Evolutionary conservation across 2,329 filamentous ascomycete species (phyloP), one percentile per base, ranked within the genome.

Genomic region (Pochonia chlamydosporia): DNA sequence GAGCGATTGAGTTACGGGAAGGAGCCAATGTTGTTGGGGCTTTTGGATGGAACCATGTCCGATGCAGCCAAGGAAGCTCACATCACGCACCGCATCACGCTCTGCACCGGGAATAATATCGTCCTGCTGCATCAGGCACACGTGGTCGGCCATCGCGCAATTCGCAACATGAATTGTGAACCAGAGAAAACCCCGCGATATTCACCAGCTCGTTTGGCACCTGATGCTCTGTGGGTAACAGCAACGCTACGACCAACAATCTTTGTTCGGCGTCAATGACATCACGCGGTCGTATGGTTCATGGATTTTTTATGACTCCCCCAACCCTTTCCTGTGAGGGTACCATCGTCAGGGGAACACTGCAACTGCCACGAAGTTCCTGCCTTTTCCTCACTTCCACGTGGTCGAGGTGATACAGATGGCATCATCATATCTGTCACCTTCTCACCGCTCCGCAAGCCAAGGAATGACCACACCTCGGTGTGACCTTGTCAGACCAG

Each of bases 361-460:
- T 6, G 31, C 31, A 10, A 14, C n/a, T 35, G 14, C 31, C 31
- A 35, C 7, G 14, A 35, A 7, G n/a, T 35, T 35, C 31, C 20
- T 16, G 5, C 20, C 14, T 18, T 35, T 8, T 18, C n/a, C 31
- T 35, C n/a, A 35, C 31, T 35, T 16, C 16, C 6, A 18, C 16
- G 35, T 39, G 14, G 35, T n/a, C 18, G 33, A 13, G 35, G 35
- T 39, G 18, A 20, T 39, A 39, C 35, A 11, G 18, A 13, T 23
- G 23, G 23, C 39, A 28, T 21, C 39, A 41, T 13, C 3, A 20
- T 21, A 24, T 21, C 20, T 33, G 13, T 13, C 9, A 21, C 18
- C 30, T 21, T 40, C 33, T 43, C 31, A 47, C 46, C 46, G 46
- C 46, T 39, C 25, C 28, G 43, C 35, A 25, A 13, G 13, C 37